Conservation (phyloP, 164 flowering plant species). For the Amborella trichopoda region DNA sequence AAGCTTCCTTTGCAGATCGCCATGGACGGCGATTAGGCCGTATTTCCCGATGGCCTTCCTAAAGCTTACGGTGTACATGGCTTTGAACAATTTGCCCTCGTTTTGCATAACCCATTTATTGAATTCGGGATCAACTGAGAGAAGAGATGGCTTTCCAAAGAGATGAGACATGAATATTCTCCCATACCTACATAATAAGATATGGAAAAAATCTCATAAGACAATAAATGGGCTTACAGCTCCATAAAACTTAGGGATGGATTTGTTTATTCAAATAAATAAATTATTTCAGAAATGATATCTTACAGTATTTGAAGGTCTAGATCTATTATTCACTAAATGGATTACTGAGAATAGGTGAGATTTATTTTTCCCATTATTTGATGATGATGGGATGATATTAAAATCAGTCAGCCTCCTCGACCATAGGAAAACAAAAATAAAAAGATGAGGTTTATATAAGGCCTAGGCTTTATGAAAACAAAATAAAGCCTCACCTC, state of each 20-base stretch:
- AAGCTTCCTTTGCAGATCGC: conserved; percentile 1
- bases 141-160: not conserved
- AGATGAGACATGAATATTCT: not conserved
- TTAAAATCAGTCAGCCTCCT: too few species aligned
- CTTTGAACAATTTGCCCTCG: not conserved
- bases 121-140: conserved; percentile 1
- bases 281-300: not conserved
- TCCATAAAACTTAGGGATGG: not conserved
- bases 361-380: not conserved
- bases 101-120: conserved; percentile 1
- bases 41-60: not conserved
- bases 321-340: not conserved
- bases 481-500: too few species aligned
- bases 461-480: too few species aligned
- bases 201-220: not conserved
- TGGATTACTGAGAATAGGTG: not conserved
- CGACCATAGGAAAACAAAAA: too few species aligned
- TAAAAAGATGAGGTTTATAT: too few species aligned
- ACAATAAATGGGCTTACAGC: not conserved
- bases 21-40: not conserved
- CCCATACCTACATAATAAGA: not conserved
- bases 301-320: not conserved
- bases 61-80: not conserved
- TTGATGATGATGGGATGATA: too few species aligned
- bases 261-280: not conserved